Conservation (phyloP, 495 filamentous ascomycete genomes). For the Chaetomium fimeti region DNA sequence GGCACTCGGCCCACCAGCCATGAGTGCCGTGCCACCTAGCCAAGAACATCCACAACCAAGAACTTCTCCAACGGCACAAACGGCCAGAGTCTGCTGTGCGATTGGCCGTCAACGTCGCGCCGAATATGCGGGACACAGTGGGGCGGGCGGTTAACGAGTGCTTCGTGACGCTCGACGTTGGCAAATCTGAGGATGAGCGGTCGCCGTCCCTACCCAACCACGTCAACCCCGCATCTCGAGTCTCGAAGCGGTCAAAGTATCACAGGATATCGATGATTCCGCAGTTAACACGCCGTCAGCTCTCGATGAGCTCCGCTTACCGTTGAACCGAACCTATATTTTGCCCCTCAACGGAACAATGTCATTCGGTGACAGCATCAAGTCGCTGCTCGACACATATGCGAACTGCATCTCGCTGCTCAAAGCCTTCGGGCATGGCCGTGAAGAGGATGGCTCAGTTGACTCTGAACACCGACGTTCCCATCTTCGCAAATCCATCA, state of each 20-base stretch:
- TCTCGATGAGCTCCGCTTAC: neutral
- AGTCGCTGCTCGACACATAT: constrained; percentile 37
- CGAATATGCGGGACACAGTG: neutral
- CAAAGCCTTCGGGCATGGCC: constrained; percentile 29
- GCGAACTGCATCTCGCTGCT: constrained; percentile 40
- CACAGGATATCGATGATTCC: neutral
- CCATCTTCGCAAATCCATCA: constrained; percentile 37
- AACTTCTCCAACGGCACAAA: neutral
- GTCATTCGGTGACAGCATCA: constrained; percentile 36
- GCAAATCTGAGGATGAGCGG: no score
- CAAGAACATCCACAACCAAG: neutral
- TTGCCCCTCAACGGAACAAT: constrained; percentile 11
- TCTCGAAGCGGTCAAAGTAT: neutral
- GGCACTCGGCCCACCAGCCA: no score
- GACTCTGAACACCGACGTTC: constrained; percentile 40
- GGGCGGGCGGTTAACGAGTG: constrained; percentile 1
- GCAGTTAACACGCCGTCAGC: neutral
- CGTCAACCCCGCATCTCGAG: constrained; percentile 16
- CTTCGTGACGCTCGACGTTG: no score
- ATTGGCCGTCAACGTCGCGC: constrained; percentile 3
- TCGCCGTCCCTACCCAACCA: no score
- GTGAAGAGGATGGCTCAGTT: constrained; percentile 11
- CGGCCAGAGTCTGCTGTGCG: neutral
- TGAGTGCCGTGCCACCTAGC: no score
- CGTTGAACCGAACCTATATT: neutral